Base-by-base conservation (phyloP, 805 yeast species). In the Schwanniomyces yamadae region DNA sequence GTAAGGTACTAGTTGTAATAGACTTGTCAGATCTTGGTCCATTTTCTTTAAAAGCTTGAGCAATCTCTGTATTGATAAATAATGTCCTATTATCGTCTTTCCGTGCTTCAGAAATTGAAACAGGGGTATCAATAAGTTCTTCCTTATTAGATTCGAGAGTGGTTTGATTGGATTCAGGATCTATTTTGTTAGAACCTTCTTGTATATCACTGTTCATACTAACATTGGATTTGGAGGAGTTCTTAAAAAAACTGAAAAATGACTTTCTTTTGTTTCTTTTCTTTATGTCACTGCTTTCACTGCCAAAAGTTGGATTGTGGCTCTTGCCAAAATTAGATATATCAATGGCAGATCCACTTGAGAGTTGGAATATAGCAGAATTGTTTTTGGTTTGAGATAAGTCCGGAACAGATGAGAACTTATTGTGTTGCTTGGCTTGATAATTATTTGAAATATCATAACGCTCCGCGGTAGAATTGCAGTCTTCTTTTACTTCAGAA, bases 311-410 rank as follows among this genome's bases (percentile, higher is more conserved):
- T 4, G 74, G 74, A 38, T 57, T 55, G 47, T 66, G 49, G 34
- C 41, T 50, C 35, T 58, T 60, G 14, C 74, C 74, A 46, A 68
- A 68, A 39, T 66, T 63, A 20, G 54, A 39, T 17, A 68, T 53
- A 49, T 68, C 69, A 29, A 68, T 52, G 5, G 61, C 64, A 23
- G 73, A 66, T 3, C 71, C 71, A 30, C 51, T 36, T 1, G 55
- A 39, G 22, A 50, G 36, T 28, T 45, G 42, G 36, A 49, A 54
- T 7, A 54, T 16, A 7, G 31, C 28, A 10, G 29, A 19, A 12
- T 30, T 27, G 12, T 31, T 30, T 14, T 25, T 31, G 7, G 36
- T 16, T 23, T 34, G 24, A 3, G 44, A 35, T 19, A 51, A 38
- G 23, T 51, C 46, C 7, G 55, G 50, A 8, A 47, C 49, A 1